These are phyloP conservation scores for Heterobasidion irregulare DNA, from an alignment of 1,284 basidiomycete genomes.

Conservation along the genomic window DNA sequence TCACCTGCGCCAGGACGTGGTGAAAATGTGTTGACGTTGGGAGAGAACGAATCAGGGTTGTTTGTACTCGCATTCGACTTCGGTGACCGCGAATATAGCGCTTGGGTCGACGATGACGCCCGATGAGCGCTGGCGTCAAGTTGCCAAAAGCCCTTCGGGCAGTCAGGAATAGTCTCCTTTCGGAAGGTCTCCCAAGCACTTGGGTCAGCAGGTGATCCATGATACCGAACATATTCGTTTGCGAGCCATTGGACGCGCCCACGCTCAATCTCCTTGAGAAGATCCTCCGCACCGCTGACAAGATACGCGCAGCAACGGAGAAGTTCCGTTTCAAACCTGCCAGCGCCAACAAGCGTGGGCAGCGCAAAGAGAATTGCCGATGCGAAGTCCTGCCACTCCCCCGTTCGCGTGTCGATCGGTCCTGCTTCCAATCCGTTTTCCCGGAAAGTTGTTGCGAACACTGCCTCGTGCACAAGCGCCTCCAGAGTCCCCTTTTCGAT, in stretches of 20 bases:
- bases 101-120: conserved; percentile 43
- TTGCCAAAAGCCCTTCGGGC: conserved; percentile 14
- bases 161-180: conserved; percentile 37
- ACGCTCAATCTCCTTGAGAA: conserved; percentile 29
- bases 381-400: conserved; percentile 54
- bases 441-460: conserved; percentile 65
- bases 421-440: conserved; percentile 2
- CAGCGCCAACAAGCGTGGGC: conserved; percentile 44
- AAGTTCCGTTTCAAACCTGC: conserved; percentile 63
- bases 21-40: conserved; percentile 50
- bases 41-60: conserved; percentile 17
- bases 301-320: conserved; percentile 56
- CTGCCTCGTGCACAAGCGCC: conserved; percentile 69
- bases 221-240: conserved; percentile 51
- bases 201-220: conserved; percentile 41
- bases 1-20: conserved; percentile 42
- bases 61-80: not conserved
- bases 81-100: conserved; percentile 40
- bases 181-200: conserved; percentile 54
- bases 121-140: conserved; percentile 23
- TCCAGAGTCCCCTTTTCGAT: conserved; percentile 64
- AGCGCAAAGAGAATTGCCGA: conserved; percentile 49
- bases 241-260: conserved; percentile 54
- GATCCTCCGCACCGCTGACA: conserved; percentile 44
- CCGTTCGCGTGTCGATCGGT: not conserved